Evolutionary conservation across 768 basidiomycete genomes (phyloP).

Genomic region (Termitomyces sp.): DNA sequence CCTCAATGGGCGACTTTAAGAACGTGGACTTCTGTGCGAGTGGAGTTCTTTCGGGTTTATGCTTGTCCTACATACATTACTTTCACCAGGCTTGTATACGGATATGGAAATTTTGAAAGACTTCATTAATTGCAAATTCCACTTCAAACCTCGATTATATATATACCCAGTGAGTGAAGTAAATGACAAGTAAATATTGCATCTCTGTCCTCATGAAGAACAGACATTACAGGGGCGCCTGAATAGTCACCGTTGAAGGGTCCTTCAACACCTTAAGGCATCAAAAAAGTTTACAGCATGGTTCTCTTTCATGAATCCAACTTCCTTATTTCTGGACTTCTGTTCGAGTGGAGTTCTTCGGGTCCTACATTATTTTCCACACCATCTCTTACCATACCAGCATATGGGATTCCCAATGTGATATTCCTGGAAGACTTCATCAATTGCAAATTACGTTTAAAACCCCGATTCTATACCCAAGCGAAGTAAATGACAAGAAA

Average conservation of each 20-base stretch:
- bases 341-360: conserved; percentile 29
- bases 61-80: conserved; percentile 28
- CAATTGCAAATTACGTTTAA: too few relatives aligned
- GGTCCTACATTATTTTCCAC: conserved; percentile 25
- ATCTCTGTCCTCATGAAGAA: background rate
- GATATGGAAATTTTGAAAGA: background rate
- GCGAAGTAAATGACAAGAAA: background rate
- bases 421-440: background rate
- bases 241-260: background rate
- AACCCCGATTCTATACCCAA: too few relatives aligned
- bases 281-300: too few relatives aligned
- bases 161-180: background rate
- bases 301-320: background rate
- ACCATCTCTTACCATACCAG: too few relatives aligned
- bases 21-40: conserved; percentile 30
- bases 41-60: conserved; percentile 29
- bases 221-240: background rate
- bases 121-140: background rate
- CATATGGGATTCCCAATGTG: background rate
- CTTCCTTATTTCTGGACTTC: conserved; percentile 41
- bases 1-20: conserved; percentile 45
- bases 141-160: too few relatives aligned
- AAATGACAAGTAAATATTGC: background rate
- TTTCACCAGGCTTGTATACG: background rate
- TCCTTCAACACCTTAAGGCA: conserved; percentile 16